Evolutionary conservation across 306 rosid species (phyloP), one percentile per base, ranked within the genome.

Genomic region (Arachis stenosperma): DNA sequence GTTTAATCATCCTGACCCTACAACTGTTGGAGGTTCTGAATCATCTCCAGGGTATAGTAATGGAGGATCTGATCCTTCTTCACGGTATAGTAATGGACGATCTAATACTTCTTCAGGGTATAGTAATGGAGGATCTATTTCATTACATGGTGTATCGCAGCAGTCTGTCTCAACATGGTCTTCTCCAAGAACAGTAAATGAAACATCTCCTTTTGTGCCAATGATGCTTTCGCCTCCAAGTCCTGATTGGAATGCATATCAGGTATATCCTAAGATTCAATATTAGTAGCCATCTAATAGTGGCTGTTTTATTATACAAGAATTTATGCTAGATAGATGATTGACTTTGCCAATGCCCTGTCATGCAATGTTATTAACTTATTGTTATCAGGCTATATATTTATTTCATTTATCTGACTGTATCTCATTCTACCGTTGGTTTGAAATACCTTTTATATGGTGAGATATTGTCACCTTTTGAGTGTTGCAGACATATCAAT

Each of bases 1-100:
- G 90, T 95, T 88, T 79, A 95, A 95, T 80, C 99, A 95, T 73
- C 99, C 99, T 13, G 98, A 95, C 78, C 99, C 99, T 69, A 88
- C 89, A 67, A 65, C 87, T 61, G 86, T 81, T 12, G 91, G 85
- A 50, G 88, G 87, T 79, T 11, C 83, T 51, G 89, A 91, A 60
- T 69, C 88, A 51, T 73, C 87, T 17, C 69, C 94, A 22, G 86
- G 91, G 53, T 85, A 29, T 79, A 82, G 81, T 63, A 91, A 88
- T 75, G 91, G 91, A 8, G 87, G 83, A 39, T 77, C 85, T 41
- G 90, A 91, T 63, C 71, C 88, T 59, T 73, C 87, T 17, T 71
- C 94, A 22, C 85, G 91, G 57, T 85, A 29, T 79, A 82, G 81
- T 63, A 91, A 88, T 33, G 37, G 37, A 2, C 37, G 37, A 81